Percentiles rank a stretch among this genome's conserved stretches.
These are phyloP conservation scores for Eragrostis tef DNA, from an alignment of 202 grass and related monocot species.

Conservation along the genomic window DNA sequence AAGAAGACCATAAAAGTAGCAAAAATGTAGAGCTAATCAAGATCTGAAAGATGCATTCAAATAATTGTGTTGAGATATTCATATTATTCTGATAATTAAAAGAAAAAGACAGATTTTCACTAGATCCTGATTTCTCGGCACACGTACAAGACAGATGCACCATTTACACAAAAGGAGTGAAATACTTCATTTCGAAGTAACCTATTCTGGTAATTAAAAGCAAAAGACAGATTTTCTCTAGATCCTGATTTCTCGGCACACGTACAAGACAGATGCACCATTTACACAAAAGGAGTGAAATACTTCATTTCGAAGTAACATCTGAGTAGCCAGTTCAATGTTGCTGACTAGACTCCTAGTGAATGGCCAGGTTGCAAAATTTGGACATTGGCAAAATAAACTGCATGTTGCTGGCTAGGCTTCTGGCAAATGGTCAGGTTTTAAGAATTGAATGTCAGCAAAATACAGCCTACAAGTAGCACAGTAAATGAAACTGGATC, in stretches of 20 bases:
- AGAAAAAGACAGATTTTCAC: not conserved
- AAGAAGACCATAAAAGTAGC: not conserved
- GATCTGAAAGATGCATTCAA: not conserved
- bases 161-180: not conserved
- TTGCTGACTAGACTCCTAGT: not conserved
- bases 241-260: not conserved
- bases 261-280: not conserved
- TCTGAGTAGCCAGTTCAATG: not conserved
- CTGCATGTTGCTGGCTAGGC: not conserved
- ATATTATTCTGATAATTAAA: not conserved
- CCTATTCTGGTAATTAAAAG: not conserved
- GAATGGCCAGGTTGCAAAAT: not conserved
- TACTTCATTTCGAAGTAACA: not conserved
- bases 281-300: not conserved
- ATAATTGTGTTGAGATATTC: not conserved
- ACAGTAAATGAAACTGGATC: not conserved
- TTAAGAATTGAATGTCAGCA: not conserved
- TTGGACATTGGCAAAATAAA: not conserved
- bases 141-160: not conserved
- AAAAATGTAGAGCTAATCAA: not conserved
- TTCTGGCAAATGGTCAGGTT: not conserved
- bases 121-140: not conserved
- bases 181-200: not conserved
- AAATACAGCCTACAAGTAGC: not conserved
- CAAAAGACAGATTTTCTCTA: not conserved